Evolutionary conservation across 495 filamentous ascomycete species (phyloP).

Genomic region (Podospora fimiseda): DNA sequence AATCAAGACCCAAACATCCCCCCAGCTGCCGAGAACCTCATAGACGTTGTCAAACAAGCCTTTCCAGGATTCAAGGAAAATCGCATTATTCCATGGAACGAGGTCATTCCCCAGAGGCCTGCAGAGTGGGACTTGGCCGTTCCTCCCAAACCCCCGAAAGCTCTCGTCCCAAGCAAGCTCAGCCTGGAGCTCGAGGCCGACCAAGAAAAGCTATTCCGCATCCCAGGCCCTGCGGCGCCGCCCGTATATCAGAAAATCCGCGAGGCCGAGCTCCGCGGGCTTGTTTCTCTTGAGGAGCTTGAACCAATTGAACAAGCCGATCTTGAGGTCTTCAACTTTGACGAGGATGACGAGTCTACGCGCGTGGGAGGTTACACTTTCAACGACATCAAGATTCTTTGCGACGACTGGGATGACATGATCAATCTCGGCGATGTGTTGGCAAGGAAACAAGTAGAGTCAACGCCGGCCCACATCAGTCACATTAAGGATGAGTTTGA

Average conservation of each 20-base stretch:
- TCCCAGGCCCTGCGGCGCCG: slow-evolving; percentile 45
- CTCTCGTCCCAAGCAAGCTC: slow-evolving; percentile 77
- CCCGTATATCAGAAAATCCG: slow-evolving; percentile 44
- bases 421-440: slow-evolving; percentile 34
- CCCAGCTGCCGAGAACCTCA: slow-evolving; percentile 54
- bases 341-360: slow-evolving; percentile 54
- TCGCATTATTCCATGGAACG: slow-evolving; percentile 59
- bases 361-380: slow-evolving; percentile 61
- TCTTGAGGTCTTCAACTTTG: slow-evolving; percentile 47
- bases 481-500: slow-evolving; percentile 25
- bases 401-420: slow-evolving; percentile 71
- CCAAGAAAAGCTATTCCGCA: slow-evolving; percentile 70
- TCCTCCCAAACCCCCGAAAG: slow-evolving; percentile 68
- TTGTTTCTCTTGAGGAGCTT: slow-evolving; percentile 52
- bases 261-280: slow-evolving; percentile 51
- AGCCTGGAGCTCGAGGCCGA: slow-evolving; percentile 76
- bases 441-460: slow-evolving; percentile 12
- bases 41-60: slow-evolving; percentile 60
- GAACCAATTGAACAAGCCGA: slow-evolving; percentile 45
- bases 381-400: slow-evolving; percentile 70
- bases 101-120: slow-evolving; percentile 67
- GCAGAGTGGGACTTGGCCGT: slow-evolving; percentile 63
- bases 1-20: slow-evolving; percentile 47
- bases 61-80: slow-evolving; percentile 67
- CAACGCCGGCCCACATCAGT: slow-evolving; percentile 7